These are phyloP conservation scores for Monosporascus sp. DNA, from an alignment of 2,329 filamentous ascomycete species.

Conservation along the genomic window DNA sequence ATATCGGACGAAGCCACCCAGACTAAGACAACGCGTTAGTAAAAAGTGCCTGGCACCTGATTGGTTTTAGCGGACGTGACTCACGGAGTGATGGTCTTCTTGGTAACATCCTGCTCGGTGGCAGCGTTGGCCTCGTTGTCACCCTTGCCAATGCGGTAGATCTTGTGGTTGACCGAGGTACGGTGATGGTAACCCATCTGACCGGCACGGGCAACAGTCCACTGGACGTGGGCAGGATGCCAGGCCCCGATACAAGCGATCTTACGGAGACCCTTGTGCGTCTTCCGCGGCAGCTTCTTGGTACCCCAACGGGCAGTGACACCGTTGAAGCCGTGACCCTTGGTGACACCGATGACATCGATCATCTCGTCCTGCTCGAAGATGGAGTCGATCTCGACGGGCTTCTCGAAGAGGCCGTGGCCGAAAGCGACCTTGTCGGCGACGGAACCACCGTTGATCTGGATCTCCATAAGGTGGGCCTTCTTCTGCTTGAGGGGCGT, in stretches of 20 bases:
- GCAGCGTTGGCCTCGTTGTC: conserved; percentile 86
- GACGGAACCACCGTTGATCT: conserved; percentile 96
- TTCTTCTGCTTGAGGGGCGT: conserved; percentile 99
- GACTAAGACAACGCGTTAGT: conserved; percentile 49
- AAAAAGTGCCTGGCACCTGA: neutral
- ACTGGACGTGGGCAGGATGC: conserved; percentile 99
- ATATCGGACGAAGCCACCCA: conserved; percentile 99
- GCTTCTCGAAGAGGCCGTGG: conserved; percentile 98
- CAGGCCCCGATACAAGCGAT: conserved; percentile 99
- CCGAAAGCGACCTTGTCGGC: conserved; percentile 97
- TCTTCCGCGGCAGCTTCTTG: conserved; percentile 99
- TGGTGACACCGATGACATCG: conserved; percentile 98
- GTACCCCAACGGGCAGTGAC: conserved; percentile 98
- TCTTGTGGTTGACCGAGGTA: conserved; percentile 99
- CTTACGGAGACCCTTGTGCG: conserved; percentile 99
- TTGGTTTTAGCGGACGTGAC: conserved; percentile 37
- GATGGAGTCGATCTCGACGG: conserved; percentile 84
- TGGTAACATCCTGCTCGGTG: conserved; percentile 93
- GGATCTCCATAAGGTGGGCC: conserved; percentile 99
- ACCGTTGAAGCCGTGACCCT: conserved; percentile 98
- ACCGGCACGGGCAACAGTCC: conserved; percentile 99
- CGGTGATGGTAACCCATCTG: conserved; percentile 99
- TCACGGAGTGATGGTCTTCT: conserved; percentile 99
- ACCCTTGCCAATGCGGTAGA: conserved; percentile 97
- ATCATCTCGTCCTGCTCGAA: conserved; percentile 99